Conservation (phyloP, 2,329 filamentous ascomycete genomes). For the Cladosporium sp. region DNA sequence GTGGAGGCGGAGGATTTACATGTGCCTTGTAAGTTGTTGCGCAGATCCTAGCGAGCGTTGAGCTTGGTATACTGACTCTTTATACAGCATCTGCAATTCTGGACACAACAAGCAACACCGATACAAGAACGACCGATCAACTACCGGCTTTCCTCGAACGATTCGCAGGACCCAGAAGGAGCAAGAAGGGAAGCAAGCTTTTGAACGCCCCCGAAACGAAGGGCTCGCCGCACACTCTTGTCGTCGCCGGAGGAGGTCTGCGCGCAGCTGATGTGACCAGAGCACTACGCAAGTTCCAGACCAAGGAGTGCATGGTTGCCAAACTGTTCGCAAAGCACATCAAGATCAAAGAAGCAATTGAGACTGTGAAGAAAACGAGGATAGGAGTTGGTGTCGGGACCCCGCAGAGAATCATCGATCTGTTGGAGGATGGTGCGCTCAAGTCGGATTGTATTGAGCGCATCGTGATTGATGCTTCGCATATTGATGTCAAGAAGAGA, state of each 20-base stretch:
- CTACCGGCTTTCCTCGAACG: slow-evolving; percentile 73
- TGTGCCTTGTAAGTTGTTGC: slow-evolving; percentile 57
- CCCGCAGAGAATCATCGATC: slow-evolving; percentile 72
- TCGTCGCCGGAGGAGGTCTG: slow-evolving; percentile 79
- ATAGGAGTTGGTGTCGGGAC: slow-evolving; percentile 89
- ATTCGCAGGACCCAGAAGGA: slow-evolving; percentile 41
- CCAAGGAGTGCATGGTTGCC: slow-evolving; percentile 70
- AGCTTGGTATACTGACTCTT: neutral
- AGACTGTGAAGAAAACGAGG: slow-evolving; percentile 62
- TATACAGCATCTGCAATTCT: slow-evolving; percentile 63
- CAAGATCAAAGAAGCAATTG: slow-evolving; percentile 81
- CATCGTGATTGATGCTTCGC: slow-evolving; percentile 83
- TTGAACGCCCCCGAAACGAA: slow-evolving; percentile 62
- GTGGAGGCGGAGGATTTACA: slow-evolving; percentile 81
- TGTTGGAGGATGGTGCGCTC: slow-evolving; percentile 67
- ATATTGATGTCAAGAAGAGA: slow-evolving; percentile 91
- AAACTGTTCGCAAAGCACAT: slow-evolving; percentile 99
- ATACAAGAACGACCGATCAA: slow-evolving; percentile 63
- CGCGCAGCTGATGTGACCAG: slow-evolving; percentile 81
- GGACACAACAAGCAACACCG: slow-evolving; percentile 72
- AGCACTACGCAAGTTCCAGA: slow-evolving; percentile 71
- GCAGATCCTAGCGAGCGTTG: too few species aligned
- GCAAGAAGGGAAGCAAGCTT: slow-evolving; percentile 52
- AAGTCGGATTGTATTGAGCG: slow-evolving; percentile 55
- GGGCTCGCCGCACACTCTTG: slow-evolving; percentile 67